Conservation (phyloP, 2,329 filamentous ascomycete genomes). For the Colletotrichum sp. region DNA sequence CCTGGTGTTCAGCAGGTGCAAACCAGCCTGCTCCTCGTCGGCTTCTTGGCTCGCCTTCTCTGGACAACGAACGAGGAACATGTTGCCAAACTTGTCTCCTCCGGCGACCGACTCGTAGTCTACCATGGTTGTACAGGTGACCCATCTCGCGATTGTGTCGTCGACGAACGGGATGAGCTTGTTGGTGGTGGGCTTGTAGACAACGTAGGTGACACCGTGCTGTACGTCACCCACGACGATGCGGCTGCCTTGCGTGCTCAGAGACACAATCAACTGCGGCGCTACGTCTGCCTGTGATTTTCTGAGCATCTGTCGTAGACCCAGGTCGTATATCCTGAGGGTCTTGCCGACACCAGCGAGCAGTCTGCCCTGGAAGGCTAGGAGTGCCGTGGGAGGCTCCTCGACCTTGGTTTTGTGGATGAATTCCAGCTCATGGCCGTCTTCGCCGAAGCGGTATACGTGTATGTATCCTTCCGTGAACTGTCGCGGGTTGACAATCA, state of each 20-base stretch:
- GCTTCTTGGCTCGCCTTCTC: conserved; percentile 86
- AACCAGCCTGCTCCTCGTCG: conserved; percentile 89
- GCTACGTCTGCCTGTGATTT: conserved; percentile 86
- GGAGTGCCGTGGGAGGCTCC: conserved; percentile 85
- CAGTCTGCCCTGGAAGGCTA: conserved; percentile 91
- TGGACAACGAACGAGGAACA: conserved; percentile 91
- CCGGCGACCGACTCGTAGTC: conserved; percentile 97
- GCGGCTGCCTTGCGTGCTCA: conserved; percentile 89
- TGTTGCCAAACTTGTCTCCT: conserved; percentile 96
- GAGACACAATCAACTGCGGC: conserved; percentile 82
- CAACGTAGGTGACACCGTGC: conserved; percentile 89
- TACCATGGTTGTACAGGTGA: conserved; percentile 88
- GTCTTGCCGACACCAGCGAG: conserved; percentile 84
- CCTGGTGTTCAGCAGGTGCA: conserved; percentile 89
- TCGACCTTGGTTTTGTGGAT: conserved; percentile 96
- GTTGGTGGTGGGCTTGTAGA: conserved; percentile 93
- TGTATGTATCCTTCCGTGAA: conserved; percentile 85
- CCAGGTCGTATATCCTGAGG: conserved; percentile 88
- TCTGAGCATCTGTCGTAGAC: conserved; percentile 88
- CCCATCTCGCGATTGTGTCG: conserved; percentile 89
- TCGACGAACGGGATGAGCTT: conserved; percentile 92
- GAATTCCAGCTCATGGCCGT: conserved; percentile 88
- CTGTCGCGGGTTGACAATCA: conserved; percentile 78
- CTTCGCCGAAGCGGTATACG: conserved; percentile 87
- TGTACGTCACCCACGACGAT: conserved; percentile 93